Conservation (phyloP, 805 yeast species). For the Candida boidinii region DNA sequence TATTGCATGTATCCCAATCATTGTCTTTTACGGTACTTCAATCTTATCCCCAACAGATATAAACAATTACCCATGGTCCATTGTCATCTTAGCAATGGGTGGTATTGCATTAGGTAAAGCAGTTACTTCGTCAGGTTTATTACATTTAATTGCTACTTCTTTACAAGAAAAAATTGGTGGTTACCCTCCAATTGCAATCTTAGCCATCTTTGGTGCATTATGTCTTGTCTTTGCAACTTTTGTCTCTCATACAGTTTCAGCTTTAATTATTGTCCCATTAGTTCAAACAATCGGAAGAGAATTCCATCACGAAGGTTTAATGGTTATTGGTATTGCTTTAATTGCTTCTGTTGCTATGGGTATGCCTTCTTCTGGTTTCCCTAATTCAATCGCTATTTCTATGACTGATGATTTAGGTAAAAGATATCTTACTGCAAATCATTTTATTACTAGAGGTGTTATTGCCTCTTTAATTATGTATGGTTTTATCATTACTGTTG, state of each 20-base stretch:
- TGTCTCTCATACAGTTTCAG: conserved; percentile 48
- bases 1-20: conserved; percentile 38
- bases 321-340: conserved; percentile 41
- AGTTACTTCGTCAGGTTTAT: conserved; percentile 36
- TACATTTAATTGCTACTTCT: conserved; percentile 36
- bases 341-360: conserved; percentile 52
- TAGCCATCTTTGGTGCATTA: conserved; percentile 40
- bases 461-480: conserved; percentile 40
- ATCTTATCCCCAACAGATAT: conserved; percentile 37
- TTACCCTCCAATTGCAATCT: conserved; percentile 34
- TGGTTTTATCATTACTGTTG: conserved; percentile 35
- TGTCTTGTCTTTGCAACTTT: conserved; percentile 45
- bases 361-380: conserved; percentile 47
- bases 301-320: conserved; percentile 36
- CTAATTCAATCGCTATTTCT: conserved; percentile 48
- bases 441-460: conserved; percentile 45
- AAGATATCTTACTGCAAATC: conserved; percentile 37
- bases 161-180: conserved; percentile 32
- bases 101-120: conserved; percentile 47
- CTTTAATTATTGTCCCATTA: conserved; percentile 41
- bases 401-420: conserved; percentile 48
- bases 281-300: conserved; percentile 40
- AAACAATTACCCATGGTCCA: conserved; percentile 47
- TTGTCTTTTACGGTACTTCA: conserved; percentile 42
- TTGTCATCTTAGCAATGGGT: conserved; percentile 47